Conservation (phyloP, 306 rosid species). For the Carpinus viminea region DNA sequence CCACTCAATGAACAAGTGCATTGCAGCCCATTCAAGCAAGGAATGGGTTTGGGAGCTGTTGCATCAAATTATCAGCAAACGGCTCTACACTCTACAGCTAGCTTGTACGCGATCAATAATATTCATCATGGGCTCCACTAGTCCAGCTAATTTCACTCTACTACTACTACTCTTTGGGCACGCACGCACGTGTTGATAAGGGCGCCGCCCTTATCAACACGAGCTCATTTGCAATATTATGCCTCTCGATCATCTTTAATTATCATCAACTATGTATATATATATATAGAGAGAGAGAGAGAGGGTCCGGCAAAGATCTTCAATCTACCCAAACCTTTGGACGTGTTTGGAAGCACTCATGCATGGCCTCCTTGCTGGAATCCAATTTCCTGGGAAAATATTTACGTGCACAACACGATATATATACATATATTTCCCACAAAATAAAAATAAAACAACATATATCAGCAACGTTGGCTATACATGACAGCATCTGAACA, state of each 20-base stretch:
- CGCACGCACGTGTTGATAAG: conserved; percentile 30
- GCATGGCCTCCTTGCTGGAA: not conserved
- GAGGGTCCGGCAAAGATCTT: not conserved
- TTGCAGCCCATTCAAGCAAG: conserved; percentile 42
- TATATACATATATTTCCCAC: not conserved
- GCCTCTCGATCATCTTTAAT: no score
- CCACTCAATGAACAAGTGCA: conserved; percentile 34
- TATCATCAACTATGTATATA: not conserved
- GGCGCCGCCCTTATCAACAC: conserved; percentile 36
- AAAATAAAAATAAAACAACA: no score
- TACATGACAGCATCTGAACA: no score
- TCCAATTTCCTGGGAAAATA: not conserved
- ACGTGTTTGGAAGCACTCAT: conserved; percentile 1
- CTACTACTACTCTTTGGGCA: not conserved
- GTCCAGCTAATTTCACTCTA: not conserved
- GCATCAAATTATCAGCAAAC: no score
- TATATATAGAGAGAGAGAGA: no score
- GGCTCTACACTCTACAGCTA: no score
- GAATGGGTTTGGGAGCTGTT: conserved; percentile 40
- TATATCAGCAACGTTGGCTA: no score
- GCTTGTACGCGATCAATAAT: no score
- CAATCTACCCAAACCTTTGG: not conserved
- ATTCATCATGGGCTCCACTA: no score
- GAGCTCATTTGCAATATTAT: not conserved
- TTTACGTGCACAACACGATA: not conserved